Base-by-base conservation (phyloP, 1,284 basidiomycete species). In the Malassezia slooffiae region DNA sequence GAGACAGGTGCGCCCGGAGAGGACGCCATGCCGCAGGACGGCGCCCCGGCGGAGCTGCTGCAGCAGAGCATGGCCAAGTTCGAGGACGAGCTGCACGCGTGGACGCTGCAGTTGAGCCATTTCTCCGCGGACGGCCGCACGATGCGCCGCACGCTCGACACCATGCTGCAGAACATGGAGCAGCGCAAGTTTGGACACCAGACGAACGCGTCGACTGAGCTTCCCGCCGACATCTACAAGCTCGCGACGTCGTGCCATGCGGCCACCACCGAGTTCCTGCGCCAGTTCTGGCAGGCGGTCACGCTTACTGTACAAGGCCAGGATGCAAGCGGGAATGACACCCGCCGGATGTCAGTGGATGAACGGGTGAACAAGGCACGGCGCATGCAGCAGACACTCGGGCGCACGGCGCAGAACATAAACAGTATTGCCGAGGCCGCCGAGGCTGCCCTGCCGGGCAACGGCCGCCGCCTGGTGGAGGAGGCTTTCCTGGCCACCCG, bases 271-370 rank as follows among this genome's bases (percentile, higher is more conserved):
- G 91, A 99, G 70, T 95, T 96, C 68, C 75, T 99, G 9, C 79
- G 91, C 9, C 91, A 96, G 66, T 96, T 89, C 66, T 97, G 90
- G 89, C 77, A 82, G 9, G 78, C 87, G 1, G 77, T 86, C 38
- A 82, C 90, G 44, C 90, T 90, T 1, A 24, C 40, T 3, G 30
- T 47, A 3, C n/a, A n/a, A n/a, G 32, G 32, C 12, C 51, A 54
- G 1, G 34, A 23, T 6, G 23, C 33, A 17, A 23, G 13, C 5
- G 34, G n/a, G n/a, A n/a, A n/a, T n/a, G n/a, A n/a, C n/a, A n/a
- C n/a, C n/a, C n/a, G n/a, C n/a, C n/a, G n/a, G n/a, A n/a, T n/a
- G n/a, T 22, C 21, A 2, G 12, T 41, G 12, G 15, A 20, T 2
- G 10, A 42, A 26, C 40, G 46, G 3, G 36, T 28, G 5, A 13